Percentiles rank a stretch among this genome's conserved stretches.
Evolutionary conservation across 2,329 filamentous ascomycete species (phyloP).

Genomic region (Neophaeococcomyces aloes): DNA sequence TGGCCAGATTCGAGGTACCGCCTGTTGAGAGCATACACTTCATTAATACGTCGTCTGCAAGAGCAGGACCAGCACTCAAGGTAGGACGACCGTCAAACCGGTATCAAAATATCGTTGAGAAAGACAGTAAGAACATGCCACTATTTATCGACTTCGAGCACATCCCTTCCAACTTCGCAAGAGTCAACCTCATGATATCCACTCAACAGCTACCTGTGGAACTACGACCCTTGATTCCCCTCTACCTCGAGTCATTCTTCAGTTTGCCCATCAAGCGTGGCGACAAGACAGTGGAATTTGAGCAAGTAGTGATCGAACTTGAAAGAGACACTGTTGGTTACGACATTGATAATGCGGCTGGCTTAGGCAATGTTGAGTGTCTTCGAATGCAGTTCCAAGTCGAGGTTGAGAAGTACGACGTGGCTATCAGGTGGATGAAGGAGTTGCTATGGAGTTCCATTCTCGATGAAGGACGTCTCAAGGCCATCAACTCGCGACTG

Average conservation of each 20-base stretch:
- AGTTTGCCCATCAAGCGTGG: slow-evolving; percentile 73
- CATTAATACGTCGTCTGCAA: slow-evolving; percentile 74
- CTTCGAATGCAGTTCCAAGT: slow-evolving; percentile 72
- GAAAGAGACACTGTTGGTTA: slow-evolving; percentile 88
- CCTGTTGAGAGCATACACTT: slow-evolving; percentile 88
- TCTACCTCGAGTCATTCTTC: slow-evolving; percentile 91
- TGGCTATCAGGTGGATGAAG: slow-evolving; percentile 71
- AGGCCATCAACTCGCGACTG: slow-evolving; percentile 62
- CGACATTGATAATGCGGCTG: slow-evolving; percentile 55
- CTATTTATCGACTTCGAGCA: slow-evolving; percentile 97
- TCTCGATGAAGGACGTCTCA: slow-evolving; percentile 63
- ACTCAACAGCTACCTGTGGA: slow-evolving; percentile 68
- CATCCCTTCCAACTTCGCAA: slow-evolving; percentile 84
- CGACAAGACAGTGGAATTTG: slow-evolving; percentile 70
- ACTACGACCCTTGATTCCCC: slow-evolving; percentile 68
- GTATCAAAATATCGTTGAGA: slow-evolving; percentile 67
- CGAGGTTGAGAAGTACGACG: slow-evolving; percentile 76
- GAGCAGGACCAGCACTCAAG: slow-evolving; percentile 65
- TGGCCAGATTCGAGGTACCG: slow-evolving; percentile 73
- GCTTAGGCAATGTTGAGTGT: slow-evolving; percentile 69
- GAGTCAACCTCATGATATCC: slow-evolving; percentile 69
- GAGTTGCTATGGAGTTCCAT: slow-evolving; percentile 80
- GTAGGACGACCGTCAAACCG: slow-evolving; percentile 57
- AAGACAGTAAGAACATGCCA: slow-evolving; percentile 52
- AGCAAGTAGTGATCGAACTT: slow-evolving; percentile 81